Base-by-base conservation (phyloP, 768 basidiomycete species). In the Termitomyces sp. region DNA sequence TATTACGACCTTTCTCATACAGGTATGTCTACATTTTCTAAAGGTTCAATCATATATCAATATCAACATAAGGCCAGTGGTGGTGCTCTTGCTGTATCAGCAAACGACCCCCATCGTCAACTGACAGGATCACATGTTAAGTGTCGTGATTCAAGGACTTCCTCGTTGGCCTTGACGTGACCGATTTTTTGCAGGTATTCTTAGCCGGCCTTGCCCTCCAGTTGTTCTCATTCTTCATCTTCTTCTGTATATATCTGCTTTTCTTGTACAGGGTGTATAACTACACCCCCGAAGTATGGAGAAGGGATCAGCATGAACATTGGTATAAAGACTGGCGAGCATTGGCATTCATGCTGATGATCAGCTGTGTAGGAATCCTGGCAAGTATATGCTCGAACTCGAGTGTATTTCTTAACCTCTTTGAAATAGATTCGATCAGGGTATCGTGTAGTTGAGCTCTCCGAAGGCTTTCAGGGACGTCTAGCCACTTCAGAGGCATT, bases 281-380 rank as follows among this genome's bases (percentile, higher is more conserved):
- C 36, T 66, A 74, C 48, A 71, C 75, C 49, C 76, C 69, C 15
- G 69, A 69, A 16, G 63, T 72, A 2, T 86, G 81, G 80, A 62
- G 61, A 8, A 68, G 66, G 57, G 77, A 80, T 63, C 63, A 58
- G 11, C 67, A 49, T 24, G 68, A 71, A 59, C 64, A 67, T 33
- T 86, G 81, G 85, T 74, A 78, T 61, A 67, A 69, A 6, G 82
- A 87, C 65, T 89, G 88, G 87, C 76, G 81, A 9, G 65, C 79
- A 4, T 69, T 91, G n/a, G 81, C 80, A 20, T 69, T 55, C 7
- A 80, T 79, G 5, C 63, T 88, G 61, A 55, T 72, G 18, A 52
- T 85, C 55, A 87, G 85, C 66, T 87, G 83, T 61, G 63, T 84
- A 31, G 84, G 86, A 11, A 84, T 90, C 61, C 67, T 88, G 55